phyloP scores from a whole-genome alignment of 1,284 basidiomycete species.

The Cutaneotrichosporon spelunceum region DNA sequence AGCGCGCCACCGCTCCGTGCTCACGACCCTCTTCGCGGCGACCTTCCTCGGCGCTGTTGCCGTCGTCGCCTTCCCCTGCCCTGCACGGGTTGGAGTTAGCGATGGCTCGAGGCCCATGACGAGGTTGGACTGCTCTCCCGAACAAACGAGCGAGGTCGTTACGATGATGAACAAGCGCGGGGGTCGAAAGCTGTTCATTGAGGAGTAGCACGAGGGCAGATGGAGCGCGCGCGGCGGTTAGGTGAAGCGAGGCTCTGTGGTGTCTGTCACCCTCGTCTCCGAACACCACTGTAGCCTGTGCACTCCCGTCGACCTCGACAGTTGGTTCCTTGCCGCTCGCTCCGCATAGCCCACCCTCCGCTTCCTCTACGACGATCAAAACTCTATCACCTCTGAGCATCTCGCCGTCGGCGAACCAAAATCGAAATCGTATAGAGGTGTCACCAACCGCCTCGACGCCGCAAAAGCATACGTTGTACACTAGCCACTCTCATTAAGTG shows the following conservation, averaged over 20 bases:
- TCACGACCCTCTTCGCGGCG: constrained; percentile 50
- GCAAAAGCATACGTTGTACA: not conserved
- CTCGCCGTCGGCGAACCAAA: not conserved
- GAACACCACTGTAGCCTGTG: not conserved
- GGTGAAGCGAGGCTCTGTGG: not conserved
- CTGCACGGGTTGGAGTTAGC: constrained; percentile 29
- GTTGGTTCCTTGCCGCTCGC: too few relatives aligned
- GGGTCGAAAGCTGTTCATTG: constrained; percentile 44
- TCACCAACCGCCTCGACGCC: not conserved
- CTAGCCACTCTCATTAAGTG: not conserved
- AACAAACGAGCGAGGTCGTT: constrained; percentile 37
- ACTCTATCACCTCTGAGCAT: not conserved
- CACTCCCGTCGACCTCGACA: not conserved
- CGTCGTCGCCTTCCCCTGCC: constrained; percentile 52
- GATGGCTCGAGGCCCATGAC: not conserved
- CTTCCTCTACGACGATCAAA: not conserved
- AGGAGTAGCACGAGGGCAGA: constrained; percentile 27
- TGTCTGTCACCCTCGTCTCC: not conserved
- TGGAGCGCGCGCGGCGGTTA: not conserved
- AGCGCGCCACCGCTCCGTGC: constrained; percentile 47
- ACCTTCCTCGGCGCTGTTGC: constrained; percentile 50
- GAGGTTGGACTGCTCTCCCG: constrained; percentile 5
- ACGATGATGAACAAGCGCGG: constrained; percentile 50
- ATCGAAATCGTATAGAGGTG: not conserved
- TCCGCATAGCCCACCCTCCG: not conserved